Percentiles rank a stretch among this genome's conserved stretches.
Conservation (phyloP, 2,329 filamentous ascomycete species). For the Meredithiella fracta region DNA sequence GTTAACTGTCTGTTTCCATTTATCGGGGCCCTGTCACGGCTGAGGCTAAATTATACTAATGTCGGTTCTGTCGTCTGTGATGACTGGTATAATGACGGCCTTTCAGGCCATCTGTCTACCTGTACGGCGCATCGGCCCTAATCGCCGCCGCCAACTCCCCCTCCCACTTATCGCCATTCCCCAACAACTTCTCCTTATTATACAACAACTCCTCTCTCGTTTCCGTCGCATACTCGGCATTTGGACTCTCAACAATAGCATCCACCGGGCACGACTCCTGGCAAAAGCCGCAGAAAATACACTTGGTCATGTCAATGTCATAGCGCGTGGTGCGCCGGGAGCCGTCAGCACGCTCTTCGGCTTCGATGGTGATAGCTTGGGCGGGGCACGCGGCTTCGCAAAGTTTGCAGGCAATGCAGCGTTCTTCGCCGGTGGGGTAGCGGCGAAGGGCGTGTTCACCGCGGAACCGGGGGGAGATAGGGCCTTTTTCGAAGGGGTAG, state of each 20-base stretch:
- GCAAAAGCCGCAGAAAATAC: slow-evolving; percentile 99
- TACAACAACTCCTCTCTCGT: slow-evolving; percentile 85
- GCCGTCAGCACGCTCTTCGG: slow-evolving; percentile 91
- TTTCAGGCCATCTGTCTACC: no score
- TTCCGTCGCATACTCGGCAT: slow-evolving; percentile 47
- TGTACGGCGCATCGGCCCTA: slow-evolving; percentile 82
- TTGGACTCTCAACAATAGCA: slow-evolving; percentile 56
- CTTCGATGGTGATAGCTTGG: slow-evolving; percentile 97
- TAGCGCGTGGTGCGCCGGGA: slow-evolving; percentile 91
- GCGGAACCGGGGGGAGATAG: slow-evolving; percentile 93
- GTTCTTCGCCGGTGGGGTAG: slow-evolving; percentile 94
- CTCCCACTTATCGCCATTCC: slow-evolving; percentile 95
- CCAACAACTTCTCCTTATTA: slow-evolving; percentile 87
- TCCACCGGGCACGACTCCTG: slow-evolving; percentile 98
- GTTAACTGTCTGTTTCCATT: not conserved
- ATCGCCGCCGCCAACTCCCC: slow-evolving; percentile 86
- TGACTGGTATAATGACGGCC: no score
- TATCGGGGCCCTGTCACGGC: not conserved
- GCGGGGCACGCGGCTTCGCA: slow-evolving; percentile 97
- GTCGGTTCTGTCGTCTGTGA: not conserved
- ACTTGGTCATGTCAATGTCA: slow-evolving; percentile 99
- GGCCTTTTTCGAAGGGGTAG: slow-evolving; percentile 98
- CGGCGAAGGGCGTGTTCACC: slow-evolving; percentile 92
- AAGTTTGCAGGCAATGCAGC: slow-evolving; percentile 98
- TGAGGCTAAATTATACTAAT: not conserved